A percentile compares a stretch with the other conserved stretches of the same genome.
These are phyloP conservation scores for Gossypium davidsonii DNA, from an alignment of 441 rosid genomes.

Conservation along the genomic window DNA sequence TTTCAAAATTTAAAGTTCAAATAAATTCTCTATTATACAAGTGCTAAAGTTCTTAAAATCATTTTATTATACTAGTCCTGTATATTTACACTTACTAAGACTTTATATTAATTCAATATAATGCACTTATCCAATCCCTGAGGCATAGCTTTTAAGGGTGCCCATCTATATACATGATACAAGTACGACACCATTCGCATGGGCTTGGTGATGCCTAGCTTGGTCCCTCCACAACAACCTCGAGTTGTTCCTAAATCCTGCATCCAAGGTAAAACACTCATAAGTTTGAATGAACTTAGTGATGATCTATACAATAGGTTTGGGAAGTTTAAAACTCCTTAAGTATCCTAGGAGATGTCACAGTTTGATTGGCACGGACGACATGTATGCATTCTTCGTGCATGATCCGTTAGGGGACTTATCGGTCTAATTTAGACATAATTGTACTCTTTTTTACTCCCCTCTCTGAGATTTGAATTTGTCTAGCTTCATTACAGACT, in stretches of 20 bases:
- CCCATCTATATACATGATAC: background rate
- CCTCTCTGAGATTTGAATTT: background rate
- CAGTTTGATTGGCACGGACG: background rate
- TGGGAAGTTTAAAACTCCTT: background rate
- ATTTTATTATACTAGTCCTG: background rate
- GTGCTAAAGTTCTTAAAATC: background rate
- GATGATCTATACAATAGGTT: background rate
- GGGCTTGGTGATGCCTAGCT: background rate
- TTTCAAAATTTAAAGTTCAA: background rate
- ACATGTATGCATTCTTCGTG: background rate
- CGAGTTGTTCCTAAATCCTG: background rate
- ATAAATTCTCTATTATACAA: background rate
- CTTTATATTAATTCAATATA: too few relatives aligned
- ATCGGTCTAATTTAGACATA: background rate
- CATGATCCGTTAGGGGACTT: too few relatives aligned
- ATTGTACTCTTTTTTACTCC: background rate
- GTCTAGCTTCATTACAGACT: background rate
- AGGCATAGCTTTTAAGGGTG: background rate
- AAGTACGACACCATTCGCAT: background rate
- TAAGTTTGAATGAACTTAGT: background rate
- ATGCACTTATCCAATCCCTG: background rate
- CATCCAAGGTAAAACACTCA: background rate
- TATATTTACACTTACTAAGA: background rate
- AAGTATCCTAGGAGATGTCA: background rate
- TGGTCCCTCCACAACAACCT: background rate